Conservation (phyloP, 2,329 filamentous ascomycete genomes). For the Magnaporthiopsis rhizophila region DNA sequence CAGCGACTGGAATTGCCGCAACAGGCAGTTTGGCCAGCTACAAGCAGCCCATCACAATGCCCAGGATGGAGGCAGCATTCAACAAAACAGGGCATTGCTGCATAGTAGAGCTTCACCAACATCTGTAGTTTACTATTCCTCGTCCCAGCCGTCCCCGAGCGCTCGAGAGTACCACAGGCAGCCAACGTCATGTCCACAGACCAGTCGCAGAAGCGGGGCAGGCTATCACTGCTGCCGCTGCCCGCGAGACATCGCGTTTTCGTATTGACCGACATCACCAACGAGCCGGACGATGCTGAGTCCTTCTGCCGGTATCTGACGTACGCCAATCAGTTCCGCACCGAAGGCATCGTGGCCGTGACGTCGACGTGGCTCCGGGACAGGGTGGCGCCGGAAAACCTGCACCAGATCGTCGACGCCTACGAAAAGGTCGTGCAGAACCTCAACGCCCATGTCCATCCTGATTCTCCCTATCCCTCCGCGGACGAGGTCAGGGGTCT, state of each 20-base stretch:
- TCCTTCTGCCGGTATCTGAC: slow-evolving; percentile 34
- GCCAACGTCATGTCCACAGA: no score
- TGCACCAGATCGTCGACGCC: slow-evolving; percentile 32
- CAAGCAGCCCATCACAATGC: no score
- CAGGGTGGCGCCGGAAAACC: slow-evolving; percentile 30
- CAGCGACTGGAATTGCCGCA: no score
- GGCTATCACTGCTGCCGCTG: slow-evolving; percentile 4
- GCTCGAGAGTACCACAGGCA: no score
- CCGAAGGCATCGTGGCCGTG: slow-evolving; percentile 32
- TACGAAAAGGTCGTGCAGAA: slow-evolving; percentile 35
- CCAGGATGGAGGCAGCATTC: no score
- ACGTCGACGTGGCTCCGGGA: slow-evolving; percentile 37
- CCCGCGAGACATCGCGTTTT: slow-evolving; percentile 26
- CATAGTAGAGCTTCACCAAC: no score
- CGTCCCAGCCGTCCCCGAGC: no score
- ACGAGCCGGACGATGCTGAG: slow-evolving; percentile 36
- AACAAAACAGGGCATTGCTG: no score
- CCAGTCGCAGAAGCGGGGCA: no score
- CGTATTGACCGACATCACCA: slow-evolving; percentile 35
- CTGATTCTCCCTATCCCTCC: slow-evolving; percentile 31
- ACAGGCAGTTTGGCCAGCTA: no score
- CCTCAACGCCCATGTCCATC: slow-evolving; percentile 38
- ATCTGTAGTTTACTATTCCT: no score
- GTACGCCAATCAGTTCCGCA: slow-evolving; percentile 36
- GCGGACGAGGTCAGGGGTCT: slow-evolving; percentile 26